Percentiles rank a stretch among this genome's conserved stretches.
Evolutionary conservation across 768 basidiomycete genomes (phyloP).

Genomic region (Butyriboletus loyo): DNA sequence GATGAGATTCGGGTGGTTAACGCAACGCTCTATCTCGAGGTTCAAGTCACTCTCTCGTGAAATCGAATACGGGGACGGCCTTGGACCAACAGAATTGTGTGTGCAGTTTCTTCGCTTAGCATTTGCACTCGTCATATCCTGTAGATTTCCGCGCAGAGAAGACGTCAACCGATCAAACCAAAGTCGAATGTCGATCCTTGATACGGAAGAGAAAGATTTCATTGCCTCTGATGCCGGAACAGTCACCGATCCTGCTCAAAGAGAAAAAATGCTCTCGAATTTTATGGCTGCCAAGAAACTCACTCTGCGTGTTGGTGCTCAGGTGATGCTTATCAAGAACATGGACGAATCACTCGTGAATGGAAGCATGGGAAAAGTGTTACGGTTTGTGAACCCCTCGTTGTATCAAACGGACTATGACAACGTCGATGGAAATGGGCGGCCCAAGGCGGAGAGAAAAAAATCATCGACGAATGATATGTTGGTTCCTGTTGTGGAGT

Average conservation of each 20-base stretch:
- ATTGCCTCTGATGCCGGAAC: slow-evolving; percentile 61
- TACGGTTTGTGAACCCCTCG: slow-evolving; percentile 63
- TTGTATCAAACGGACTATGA: slow-evolving; percentile 44
- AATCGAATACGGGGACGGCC: slow-evolving; percentile 75
- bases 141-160: slow-evolving; percentile 88
- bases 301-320: slow-evolving; percentile 72
- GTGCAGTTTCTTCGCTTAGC: slow-evolving; percentile 20
- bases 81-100: slow-evolving; percentile 89
- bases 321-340: slow-evolving; percentile 97
- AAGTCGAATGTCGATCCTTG: slow-evolving; percentile 59
- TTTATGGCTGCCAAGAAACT: slow-evolving; percentile 83
- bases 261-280: slow-evolving; percentile 79
- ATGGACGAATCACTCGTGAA: slow-evolving; percentile 89
- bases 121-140: neutral
- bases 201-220: slow-evolving; percentile 52
- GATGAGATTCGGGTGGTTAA: slow-evolving; percentile 87
- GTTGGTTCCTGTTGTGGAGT: slow-evolving; percentile 75
- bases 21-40: slow-evolving; percentile 57
- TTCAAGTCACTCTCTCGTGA: slow-evolving; percentile 70
- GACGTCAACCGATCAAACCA: slow-evolving; percentile 88
- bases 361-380: slow-evolving; percentile 85
- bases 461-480: slow-evolving; percentile 30
- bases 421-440: slow-evolving; percentile 33
- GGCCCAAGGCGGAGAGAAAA: slow-evolving; percentile 34
- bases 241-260: slow-evolving; percentile 50